Evolutionary conservation across 345 rosid genomes (phyloP).

Genomic region (Aethionema arabicum): DNA sequence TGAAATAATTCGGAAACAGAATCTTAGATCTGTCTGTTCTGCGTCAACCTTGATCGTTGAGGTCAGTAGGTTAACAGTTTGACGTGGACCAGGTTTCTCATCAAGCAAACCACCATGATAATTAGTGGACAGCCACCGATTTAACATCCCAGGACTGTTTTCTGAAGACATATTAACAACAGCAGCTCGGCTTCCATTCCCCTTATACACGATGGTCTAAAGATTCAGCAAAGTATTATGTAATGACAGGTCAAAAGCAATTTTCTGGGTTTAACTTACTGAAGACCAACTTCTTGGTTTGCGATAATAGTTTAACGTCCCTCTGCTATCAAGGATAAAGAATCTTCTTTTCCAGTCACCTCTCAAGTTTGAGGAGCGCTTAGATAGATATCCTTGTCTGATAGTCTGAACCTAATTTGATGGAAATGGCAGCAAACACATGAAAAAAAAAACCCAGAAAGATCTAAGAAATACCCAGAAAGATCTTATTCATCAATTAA

Average conservation of each 20-base stretch:
- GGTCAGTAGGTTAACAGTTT: constrained; percentile 69
- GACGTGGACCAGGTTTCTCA: constrained; percentile 73
- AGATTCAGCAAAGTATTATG: constrained; percentile 26
- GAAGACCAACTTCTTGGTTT: constrained; percentile 59
- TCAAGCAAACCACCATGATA: constrained; percentile 67
- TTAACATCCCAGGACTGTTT: constrained; percentile 58
- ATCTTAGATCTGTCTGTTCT: constrained; percentile 75
- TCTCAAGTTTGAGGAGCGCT: constrained; percentile 79
- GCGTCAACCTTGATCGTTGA: constrained; percentile 78
- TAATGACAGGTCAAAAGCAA: not conserved
- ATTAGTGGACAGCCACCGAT: constrained; percentile 83
- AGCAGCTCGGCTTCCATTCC: constrained; percentile 54
- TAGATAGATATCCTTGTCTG: constrained; percentile 76
- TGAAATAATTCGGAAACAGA: constrained; percentile 79
- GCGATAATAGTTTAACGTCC: constrained; percentile 82
- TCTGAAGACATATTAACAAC: constrained; percentile 48
- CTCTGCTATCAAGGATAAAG: constrained; percentile 81
- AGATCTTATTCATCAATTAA: too few species aligned
- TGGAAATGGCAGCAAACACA: constrained; percentile 3
- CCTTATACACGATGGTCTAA: constrained; percentile 41
- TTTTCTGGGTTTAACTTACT: constrained; percentile 43
- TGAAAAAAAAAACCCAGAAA: constrained; percentile 2
- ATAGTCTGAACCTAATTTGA: constrained; percentile 66
- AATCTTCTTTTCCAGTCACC: constrained; percentile 85
- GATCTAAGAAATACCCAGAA: too few species aligned